Conservation (phyloP, 495 filamentous ascomycete genomes). For the Penicillium longicatenatum region DNA sequence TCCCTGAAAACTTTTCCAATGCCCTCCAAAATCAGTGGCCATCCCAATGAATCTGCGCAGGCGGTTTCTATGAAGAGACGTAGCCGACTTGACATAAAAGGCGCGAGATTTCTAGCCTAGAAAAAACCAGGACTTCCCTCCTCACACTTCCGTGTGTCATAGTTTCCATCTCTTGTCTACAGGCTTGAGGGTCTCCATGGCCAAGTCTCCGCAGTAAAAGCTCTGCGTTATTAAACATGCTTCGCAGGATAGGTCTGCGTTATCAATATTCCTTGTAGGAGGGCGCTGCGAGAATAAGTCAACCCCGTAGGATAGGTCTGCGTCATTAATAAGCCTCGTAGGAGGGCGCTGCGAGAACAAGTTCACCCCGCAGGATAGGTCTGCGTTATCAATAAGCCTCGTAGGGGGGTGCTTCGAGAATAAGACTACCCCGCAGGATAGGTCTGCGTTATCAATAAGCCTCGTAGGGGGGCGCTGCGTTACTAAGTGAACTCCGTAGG, state of each 20-base stretch:
- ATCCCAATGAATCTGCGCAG: background rate
- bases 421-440: background rate
- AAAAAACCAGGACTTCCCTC: background rate
- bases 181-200: constrained; percentile 7
- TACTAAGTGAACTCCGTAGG: no score
- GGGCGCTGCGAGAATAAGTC: background rate
- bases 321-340: no score
- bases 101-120: background rate
- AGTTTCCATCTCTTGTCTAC: constrained; percentile 5
- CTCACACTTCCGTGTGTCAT: background rate
- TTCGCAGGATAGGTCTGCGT: background rate
- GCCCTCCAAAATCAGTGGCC: background rate
- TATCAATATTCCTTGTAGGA: background rate
- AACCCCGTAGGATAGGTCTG: no score
- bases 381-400: background rate
- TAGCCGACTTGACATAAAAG: background rate
- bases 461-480: no score
- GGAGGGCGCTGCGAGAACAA: background rate
- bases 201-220: background rate
- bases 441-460: no score
- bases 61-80: background rate
- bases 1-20: background rate
- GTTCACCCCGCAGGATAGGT: background rate
- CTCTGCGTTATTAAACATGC: constrained; percentile 2
- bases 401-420: background rate